A percentile compares a stretch with the other conserved stretches of the same genome.
phyloP scores from a whole-genome alignment of 1,139 yeast genomes.

The Spencermartinsiella ligniputridi region DNA sequence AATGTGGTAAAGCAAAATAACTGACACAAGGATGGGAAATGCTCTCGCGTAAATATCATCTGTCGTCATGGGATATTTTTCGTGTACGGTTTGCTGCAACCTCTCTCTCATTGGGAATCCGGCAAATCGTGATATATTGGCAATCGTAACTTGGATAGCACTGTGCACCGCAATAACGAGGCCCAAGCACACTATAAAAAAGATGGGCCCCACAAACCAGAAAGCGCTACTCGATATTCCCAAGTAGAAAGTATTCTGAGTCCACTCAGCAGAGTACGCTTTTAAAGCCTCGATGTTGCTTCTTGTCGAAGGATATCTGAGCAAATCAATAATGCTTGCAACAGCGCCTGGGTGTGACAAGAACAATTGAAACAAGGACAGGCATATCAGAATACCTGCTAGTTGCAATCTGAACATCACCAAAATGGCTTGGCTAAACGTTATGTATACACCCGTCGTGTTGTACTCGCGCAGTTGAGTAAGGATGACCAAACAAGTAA shows the following conservation, averaged over 20 bases:
- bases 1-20: slow-evolving; percentile 11
- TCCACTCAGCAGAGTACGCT: slow-evolving; percentile 25
- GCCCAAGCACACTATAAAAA: slow-evolving; percentile 47
- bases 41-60: not conserved
- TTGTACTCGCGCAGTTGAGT: slow-evolving; percentile 25
- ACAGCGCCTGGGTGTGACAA: slow-evolving; percentile 13
- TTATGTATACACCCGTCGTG: slow-evolving; percentile 40
- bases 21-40: not conserved
- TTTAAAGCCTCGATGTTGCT: slow-evolving; percentile 17
- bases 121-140: not conserved
- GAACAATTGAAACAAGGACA: slow-evolving; percentile 18
- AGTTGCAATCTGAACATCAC: slow-evolving; percentile 23
- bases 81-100: not conserved
- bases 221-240: slow-evolving; percentile 53
- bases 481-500: slow-evolving; percentile 21
- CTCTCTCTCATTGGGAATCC: not conserved
- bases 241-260: slow-evolving; percentile 43
- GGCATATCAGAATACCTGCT: slow-evolving; percentile 9
- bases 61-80: not conserved
- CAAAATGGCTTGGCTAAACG: slow-evolving; percentile 48
- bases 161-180: slow-evolving; percentile 37
- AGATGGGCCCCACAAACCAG: slow-evolving; percentile 52
- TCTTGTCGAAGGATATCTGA: slow-evolving; percentile 23
- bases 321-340: slow-evolving; percentile 4
- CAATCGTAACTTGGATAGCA: slow-evolving; percentile 16